Evolutionary conservation across 2,329 filamentous ascomycete species (phyloP), one percentile per base, ranked within the genome.

Genomic region (Corinectria fuckeliana): DNA sequence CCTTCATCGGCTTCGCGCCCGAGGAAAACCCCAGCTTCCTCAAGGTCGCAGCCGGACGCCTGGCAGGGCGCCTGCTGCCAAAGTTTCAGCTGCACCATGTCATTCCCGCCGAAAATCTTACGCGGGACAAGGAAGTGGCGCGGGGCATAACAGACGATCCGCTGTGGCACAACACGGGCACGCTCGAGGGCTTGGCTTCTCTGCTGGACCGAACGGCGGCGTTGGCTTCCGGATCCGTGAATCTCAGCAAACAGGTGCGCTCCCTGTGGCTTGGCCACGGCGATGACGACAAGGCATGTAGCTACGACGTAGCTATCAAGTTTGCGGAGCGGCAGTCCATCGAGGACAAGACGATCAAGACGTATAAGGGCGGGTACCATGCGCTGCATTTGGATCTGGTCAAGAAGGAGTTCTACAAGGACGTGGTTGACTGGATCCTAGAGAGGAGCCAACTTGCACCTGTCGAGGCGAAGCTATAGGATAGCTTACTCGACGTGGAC

Each of bases 161-260:
- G 49, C 80, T 97, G 51, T 87, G 88, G 75, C 93, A 97, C 76
- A 84, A 94, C 74, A 94, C 88, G 2, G 93, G 92, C 32, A 97
- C 93, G 6, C 81, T 96, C n/a, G 89, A 93, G 74, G 91, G 91
- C 1, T 74, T 97, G 30, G 84, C 90, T 0, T 88, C 86, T 0
- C 83, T 97, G 83, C 78, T 97, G 64, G 91, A 96, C 73, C 85
- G 93, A 23, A 89, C 89, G 1, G 77, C 77, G 5, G 81, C 81
- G 52, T 76, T 96, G 61, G 77, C 85, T 5, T 77, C 74, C 5
- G 89, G 88, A 3, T 81, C 78, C 50, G 75, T 87, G 26, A 77
- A 69, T 64, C 74, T 87, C 71, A 74, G 85, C 74, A 73, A 78
- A 21, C 73, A 77, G n/a, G 84, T 91, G 54, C 83, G 78, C 61